Evolutionary conservation across 2,329 filamentous ascomycete genomes (phyloP).

Genomic region (Fusarium sororula): DNA sequence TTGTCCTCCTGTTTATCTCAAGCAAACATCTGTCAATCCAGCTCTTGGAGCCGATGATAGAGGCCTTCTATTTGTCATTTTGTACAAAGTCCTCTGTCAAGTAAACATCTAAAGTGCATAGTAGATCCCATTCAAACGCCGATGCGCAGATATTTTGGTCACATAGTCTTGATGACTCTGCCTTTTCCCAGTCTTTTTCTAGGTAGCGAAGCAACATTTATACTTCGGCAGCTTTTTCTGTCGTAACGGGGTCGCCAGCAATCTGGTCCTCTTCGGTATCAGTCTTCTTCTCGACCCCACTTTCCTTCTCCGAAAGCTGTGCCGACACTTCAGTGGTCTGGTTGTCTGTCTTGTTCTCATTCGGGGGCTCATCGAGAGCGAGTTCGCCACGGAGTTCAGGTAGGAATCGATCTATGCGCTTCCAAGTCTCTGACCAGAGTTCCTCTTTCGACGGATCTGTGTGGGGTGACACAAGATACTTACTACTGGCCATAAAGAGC

Average conservation of each 20-base stretch:
- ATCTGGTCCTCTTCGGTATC: conserved; percentile 5
- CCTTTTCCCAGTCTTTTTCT: neutral
- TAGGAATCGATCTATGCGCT: conserved; percentile 71
- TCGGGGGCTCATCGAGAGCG: conserved; percentile 56
- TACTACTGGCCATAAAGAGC: conserved; percentile 91
- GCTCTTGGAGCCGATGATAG: neutral
- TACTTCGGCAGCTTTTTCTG: neutral
- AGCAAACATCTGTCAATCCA: neutral
- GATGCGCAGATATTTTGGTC: neutral
- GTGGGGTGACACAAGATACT: conserved; percentile 78
- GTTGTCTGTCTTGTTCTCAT: conserved; percentile 4
- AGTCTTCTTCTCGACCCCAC: conserved; percentile 2
- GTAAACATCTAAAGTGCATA: conserved; percentile 1
- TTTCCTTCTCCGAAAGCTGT: neutral
- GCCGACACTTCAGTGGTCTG: neutral
- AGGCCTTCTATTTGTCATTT: conserved; percentile 17
- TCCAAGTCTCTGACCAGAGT: conserved; percentile 71
- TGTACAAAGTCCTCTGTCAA: conserved; percentile 1
- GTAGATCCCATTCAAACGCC: conserved; percentile 15
- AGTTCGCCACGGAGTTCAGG: conserved; percentile 68
- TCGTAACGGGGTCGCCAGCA: neutral
- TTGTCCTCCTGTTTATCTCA: neutral
- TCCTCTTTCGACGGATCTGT: conserved; percentile 63
- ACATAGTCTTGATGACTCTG: neutral
- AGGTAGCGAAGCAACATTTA: neutral